Base-by-base conservation (phyloP, 2,329 filamentous ascomycete species). In the Cytospora leucostoma region DNA sequence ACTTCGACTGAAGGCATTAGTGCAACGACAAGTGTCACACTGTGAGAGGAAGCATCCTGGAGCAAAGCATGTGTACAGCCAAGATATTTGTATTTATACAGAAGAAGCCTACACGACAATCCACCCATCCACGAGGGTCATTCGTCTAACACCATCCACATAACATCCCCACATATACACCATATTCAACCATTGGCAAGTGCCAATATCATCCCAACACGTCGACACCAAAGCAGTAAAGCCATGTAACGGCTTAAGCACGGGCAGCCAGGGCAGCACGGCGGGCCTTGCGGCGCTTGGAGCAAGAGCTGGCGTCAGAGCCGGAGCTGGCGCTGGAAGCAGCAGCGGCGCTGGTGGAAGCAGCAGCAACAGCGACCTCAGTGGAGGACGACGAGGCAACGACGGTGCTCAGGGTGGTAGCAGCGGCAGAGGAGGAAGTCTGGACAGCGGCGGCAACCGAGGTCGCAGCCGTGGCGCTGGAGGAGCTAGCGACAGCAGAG, bases 331-430 rank as follows among this genome's bases (percentile, higher is more conserved):
- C n/a, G 21, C 21, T 17, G 8, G 64, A 53, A 21, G 61, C 52
- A 17, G 32, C 47, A 6, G 15, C 7, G n/a, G 49, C 19, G 33
- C 51, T 37, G 40, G 50, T 38, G 11, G 61, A 44, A 15, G 56
- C 21, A 19, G 59, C 32, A 17, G 59, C 40, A 17, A 38, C 51
- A 10, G 27, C 59, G 35, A 33, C 44, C 15, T 40, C 59, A 49
- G 59, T 35, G 7, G 59, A 35, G 21, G 59, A 35, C 11, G 59
- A 35, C 11, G 58, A 32, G 32, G 49, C 15, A 27, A 56, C 61
- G 40, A 63, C 61, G 27, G 61, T 63, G 61, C 55, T 51, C 61
- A 63, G 50, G 37, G 61, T 63, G 51, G 60, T 65, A 21, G 59
- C 33, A 34, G 56, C 56, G 4, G 63, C 38, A 4, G 56, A 13